phyloP scores from a whole-genome alignment of 1,139 yeast genomes.

The Kurtzmaniella quercitrusa region DNA sequence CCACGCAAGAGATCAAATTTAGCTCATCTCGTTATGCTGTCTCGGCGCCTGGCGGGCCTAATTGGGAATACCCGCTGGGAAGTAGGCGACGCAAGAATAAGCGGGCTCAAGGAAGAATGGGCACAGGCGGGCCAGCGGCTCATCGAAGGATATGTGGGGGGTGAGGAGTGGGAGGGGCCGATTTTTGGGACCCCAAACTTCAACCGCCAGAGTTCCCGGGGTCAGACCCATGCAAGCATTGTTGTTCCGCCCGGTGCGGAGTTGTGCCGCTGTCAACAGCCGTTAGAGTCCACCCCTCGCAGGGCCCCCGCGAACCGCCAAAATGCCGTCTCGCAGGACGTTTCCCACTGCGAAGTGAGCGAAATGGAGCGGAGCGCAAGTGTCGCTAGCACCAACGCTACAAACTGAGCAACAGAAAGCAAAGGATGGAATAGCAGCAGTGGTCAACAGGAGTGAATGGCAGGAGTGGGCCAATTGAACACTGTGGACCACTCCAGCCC shows the following conservation, averaged over 20 bases:
- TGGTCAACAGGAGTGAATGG: too few relatives aligned
- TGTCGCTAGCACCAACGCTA: too few relatives aligned
- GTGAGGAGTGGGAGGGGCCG: background rate
- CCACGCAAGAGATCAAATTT: too few relatives aligned
- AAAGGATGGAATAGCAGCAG: too few relatives aligned
- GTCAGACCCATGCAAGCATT: background rate
- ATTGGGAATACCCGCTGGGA: background rate
- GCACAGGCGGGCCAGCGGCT: background rate
- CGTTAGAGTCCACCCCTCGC: background rate
- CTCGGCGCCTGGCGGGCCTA: background rate
- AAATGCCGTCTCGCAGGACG: background rate
- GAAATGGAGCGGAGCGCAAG: too few relatives aligned
- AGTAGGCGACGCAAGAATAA: background rate
- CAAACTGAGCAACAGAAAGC: too few relatives aligned
- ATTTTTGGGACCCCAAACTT: too few relatives aligned
- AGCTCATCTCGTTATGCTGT: background rate
- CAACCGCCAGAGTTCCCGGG: too few relatives aligned
- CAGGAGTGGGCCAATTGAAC: too few relatives aligned
- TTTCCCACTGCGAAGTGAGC: background rate
- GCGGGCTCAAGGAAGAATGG: background rate
- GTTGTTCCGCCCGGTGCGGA: background rate
- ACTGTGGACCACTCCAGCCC: too few relatives aligned
- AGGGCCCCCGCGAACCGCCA: background rate
- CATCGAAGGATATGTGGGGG: background rate
- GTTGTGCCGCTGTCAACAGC: background rate